A percentile compares a stretch with the other conserved stretches of the same genome.
These are phyloP conservation scores for Populus ilicifolia DNA, from an alignment of 345 rosid species.

Conservation along the genomic window DNA sequence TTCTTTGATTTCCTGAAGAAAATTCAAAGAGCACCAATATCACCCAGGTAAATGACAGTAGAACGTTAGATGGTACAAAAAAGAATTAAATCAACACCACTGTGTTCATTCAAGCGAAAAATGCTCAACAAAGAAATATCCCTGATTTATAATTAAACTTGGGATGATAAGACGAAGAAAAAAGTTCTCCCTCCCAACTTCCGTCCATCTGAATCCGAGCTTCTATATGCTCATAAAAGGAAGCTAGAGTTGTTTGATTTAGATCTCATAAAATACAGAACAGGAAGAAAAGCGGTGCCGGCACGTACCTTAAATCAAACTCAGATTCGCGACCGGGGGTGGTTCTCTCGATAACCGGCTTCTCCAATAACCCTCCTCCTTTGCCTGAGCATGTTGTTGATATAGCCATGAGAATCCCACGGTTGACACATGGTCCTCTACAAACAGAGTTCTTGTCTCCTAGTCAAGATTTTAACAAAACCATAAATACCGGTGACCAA, in stretches of 20 bases:
- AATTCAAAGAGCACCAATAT: background rate
- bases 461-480: slow-evolving; percentile 16
- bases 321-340: slow-evolving; percentile 74
- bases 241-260: background rate
- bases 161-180: background rate
- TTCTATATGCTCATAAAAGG: background rate
- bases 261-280: background rate
- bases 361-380: slow-evolving; percentile 73
- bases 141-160: background rate
- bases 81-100: background rate
- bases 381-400: slow-evolving; percentile 50
- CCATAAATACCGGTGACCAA: background rate
- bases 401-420: slow-evolving; percentile 47
- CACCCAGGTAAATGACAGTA: background rate
- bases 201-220: background rate
- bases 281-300: background rate
- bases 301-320: slow-evolving; percentile 57
- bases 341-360: slow-evolving; percentile 63
- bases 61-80: background rate
- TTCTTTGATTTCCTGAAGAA: slow-evolving; percentile 70
- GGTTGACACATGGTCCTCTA: slow-evolving; percentile 49
- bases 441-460: slow-evolving; percentile 50
- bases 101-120: background rate
- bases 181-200: background rate
- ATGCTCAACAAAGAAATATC: background rate